Base-by-base conservation (phyloP, 257 asterid genomes). In the Solanum arcanum region DNA sequence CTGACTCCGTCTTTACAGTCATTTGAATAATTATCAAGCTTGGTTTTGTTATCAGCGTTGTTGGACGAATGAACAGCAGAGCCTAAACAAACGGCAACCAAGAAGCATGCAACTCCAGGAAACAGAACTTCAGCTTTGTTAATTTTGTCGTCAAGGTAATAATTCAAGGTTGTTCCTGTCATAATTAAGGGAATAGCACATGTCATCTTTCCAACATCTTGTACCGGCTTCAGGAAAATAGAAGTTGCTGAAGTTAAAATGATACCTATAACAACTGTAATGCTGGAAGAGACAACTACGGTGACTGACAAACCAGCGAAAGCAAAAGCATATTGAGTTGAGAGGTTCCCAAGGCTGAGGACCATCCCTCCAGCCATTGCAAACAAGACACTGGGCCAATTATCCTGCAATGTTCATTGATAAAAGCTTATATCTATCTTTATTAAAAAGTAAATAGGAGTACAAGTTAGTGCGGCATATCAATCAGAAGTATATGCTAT, bases 291-390 rank as follows among this genome's bases (percentile, higher is more conserved):
- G 86, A 97, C 90, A 69, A 95, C 99, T 90, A 92, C 96, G 27
- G 99, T 95, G 87, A 97, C 99, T 0, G 98, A 96, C 83, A 97
- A 92, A 56, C 99, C 99, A 70, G 95, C 98, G 44, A 92, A 95
- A 20, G 99, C 98, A 98, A 98, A 97, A 56, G 99, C 99, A 86
- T 95, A 97, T 83, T 97, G 99, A 42, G 98, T 95, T 9, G 99
- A 92, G 85, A 97, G 92, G 87, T 95, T 97, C 12, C 99, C 99
- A 18, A 97, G 91, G 87, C 99, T 94, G 49, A 97, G 96, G 86
- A 94, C 94, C 85, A 95, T 78, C 88, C 99, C 99, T 44, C 99
- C 99, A 42, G 86, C 94, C 97, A 97, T 94, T 72, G 99, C 99
- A 87, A 97, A 95, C 90, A 97, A 31, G 87, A 94, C 94, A 87